These are phyloP conservation scores for Gossypium raimondii DNA, from an alignment of 345 rosid genomes.

Conservation along the genomic window DNA sequence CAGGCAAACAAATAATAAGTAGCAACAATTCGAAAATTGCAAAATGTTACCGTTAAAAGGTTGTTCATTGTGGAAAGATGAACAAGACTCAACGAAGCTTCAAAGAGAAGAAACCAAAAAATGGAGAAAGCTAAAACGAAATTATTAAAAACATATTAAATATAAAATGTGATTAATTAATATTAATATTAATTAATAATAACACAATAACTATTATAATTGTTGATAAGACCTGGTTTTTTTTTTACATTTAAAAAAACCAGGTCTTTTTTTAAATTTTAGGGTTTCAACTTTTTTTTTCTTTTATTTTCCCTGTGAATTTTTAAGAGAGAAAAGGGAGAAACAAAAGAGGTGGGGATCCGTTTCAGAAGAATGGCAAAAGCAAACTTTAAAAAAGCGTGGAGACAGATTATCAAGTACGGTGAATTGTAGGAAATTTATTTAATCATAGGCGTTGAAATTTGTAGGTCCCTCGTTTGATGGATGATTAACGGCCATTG, in stretches of 20 bases:
- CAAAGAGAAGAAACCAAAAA: constrained; percentile 13
- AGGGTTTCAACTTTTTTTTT: too few species aligned
- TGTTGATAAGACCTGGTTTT: too few species aligned
- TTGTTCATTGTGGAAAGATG: constrained; percentile 60
- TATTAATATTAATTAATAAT: background rate
- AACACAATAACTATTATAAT: too few species aligned
- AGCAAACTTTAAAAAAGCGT: background rate
- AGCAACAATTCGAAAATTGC: background rate
- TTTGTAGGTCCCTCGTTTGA: background rate
- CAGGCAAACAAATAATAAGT: constrained; percentile 2
- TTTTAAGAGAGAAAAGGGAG: background rate
- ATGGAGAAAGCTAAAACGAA: background rate
- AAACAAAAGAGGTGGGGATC: background rate
- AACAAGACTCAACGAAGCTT: constrained; percentile 27
- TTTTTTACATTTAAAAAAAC: too few species aligned
- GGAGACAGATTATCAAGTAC: background rate
- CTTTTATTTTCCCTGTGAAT: background rate
- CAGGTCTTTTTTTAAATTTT: too few species aligned
- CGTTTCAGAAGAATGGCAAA: background rate
- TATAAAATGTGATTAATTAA: background rate
- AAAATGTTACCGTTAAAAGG: constrained; percentile 59
- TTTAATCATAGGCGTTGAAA: background rate
- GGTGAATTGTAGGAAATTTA: background rate
- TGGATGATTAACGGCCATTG: background rate
- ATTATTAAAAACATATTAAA: background rate